These are phyloP conservation scores for Cynara cardunculus DNA, from an alignment of 129 eudicot genomes.

Conservation along the genomic window DNA sequence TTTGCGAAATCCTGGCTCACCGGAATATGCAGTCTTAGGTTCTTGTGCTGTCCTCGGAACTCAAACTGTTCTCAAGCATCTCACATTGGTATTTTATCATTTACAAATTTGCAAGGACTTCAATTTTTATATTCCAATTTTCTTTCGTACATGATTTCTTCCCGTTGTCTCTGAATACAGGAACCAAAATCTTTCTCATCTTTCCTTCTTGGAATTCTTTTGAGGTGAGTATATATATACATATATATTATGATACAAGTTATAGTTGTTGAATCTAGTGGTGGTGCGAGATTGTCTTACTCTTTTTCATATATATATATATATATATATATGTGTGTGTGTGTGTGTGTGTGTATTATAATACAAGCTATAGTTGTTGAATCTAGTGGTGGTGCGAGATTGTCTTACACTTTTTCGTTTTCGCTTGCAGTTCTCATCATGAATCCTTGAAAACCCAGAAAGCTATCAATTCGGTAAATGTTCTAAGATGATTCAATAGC, in stretches of 20 bases:
- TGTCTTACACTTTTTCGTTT: slow-evolving; percentile 12
- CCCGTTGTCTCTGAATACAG: slow-evolving; percentile 33
- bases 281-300: background rate
- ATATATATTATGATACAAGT: background rate
- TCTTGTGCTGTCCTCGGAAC: slow-evolving; percentile 92
- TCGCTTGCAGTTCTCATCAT: slow-evolving; percentile 73
- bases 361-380: background rate
- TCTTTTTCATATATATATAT: too few species aligned
- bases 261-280: background rate
- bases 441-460: slow-evolving; percentile 93
- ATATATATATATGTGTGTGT: slow-evolving; percentile 7
- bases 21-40: slow-evolving; percentile 82
- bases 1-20: slow-evolving; percentile 61
- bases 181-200: slow-evolving; percentile 83
- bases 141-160: background rate
- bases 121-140: background rate
- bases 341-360: too few species aligned
- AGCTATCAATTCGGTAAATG: slow-evolving; percentile 90
- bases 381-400: background rate
- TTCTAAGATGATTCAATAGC: background rate
- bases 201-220: slow-evolving; percentile 81
- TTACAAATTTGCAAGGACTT: background rate
- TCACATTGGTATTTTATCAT: slow-evolving; percentile 61
- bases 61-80: slow-evolving; percentile 86
- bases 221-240: slow-evolving; percentile 48